Conservation (phyloP, 2,329 filamentous ascomycete genomes). For the Zymoseptoria tritici region DNA sequence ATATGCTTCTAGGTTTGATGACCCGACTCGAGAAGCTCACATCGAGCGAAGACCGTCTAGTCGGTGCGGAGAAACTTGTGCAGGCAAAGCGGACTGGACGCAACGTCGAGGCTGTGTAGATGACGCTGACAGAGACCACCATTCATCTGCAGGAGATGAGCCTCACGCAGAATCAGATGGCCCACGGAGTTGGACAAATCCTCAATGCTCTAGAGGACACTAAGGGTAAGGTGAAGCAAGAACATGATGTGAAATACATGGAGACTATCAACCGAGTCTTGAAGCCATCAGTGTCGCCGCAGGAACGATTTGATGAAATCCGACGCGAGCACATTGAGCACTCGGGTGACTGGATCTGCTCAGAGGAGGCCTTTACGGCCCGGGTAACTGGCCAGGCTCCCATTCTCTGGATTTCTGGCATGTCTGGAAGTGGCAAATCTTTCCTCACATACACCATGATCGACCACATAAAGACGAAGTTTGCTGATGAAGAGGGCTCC, state of each 20-base stretch:
- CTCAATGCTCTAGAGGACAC: conserved; percentile 3
- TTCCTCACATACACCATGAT: conserved; percentile 41
- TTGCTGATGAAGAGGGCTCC: conserved; percentile 21
- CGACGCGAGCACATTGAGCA: conserved; percentile 35
- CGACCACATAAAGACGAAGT: conserved; percentile 30
- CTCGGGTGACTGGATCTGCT: conserved; percentile 43
- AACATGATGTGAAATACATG: conserved; percentile 19
- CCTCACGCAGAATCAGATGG: not conserved
- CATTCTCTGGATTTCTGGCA: conserved; percentile 41
- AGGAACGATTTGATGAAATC: conserved; percentile 39
- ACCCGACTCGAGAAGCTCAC: conserved; percentile 38
- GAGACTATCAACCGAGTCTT: conserved; percentile 37
- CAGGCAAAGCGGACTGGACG: conserved; percentile 10
- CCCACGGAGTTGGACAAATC: conserved; percentile 4
- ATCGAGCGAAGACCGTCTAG: conserved; percentile 36
- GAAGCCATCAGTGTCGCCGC: conserved; percentile 37
- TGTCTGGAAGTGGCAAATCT: conserved; percentile 42
- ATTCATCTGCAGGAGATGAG: not conserved
- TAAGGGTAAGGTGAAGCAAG: conserved; percentile 6
- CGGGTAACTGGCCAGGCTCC: conserved; percentile 37
- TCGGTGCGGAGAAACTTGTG: conserved; percentile 38
- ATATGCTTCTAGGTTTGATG: conserved; percentile 25
- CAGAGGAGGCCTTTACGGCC: conserved; percentile 33
- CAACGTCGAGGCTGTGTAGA: conserved; percentile 11
- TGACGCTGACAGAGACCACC: conserved; percentile 2